These are phyloP conservation scores for Gossypium aridum DNA, from an alignment of 441 rosid genomes.

Conservation along the genomic window DNA sequence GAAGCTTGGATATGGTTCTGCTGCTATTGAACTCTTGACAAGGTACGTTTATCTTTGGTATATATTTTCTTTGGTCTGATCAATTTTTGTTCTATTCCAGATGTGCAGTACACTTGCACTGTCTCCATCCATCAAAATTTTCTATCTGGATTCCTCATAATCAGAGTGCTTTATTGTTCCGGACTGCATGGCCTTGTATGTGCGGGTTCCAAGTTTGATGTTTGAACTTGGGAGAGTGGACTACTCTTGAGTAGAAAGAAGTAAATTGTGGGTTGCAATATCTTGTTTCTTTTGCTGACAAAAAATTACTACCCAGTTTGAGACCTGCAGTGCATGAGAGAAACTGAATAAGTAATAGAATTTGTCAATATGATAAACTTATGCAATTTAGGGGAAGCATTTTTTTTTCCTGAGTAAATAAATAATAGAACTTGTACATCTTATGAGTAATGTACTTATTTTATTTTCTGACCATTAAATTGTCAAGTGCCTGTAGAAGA, in stretches of 20 bases:
- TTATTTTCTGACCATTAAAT: neutral
- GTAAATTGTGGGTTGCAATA: neutral
- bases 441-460: neutral
- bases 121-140: neutral
- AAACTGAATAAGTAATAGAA: neutral
- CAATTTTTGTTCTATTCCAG: slow-evolving; percentile 1
- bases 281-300: neutral
- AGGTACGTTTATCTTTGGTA: slow-evolving; percentile 42
- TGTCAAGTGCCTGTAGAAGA: slow-evolving; percentile 8
- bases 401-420: neutral
- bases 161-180: neutral
- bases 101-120: neutral
- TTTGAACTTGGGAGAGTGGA: neutral
- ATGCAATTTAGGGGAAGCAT: neutral
- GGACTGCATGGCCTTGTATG: neutral
- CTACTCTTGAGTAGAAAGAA: neutral
- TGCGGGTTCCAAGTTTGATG: neutral
- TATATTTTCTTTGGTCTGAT: neutral
- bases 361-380: neutral
- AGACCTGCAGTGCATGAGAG: neutral
- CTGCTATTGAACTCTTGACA: slow-evolving; percentile 77
- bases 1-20: slow-evolving; percentile 98
- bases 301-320: neutral
- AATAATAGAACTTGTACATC: neutral
- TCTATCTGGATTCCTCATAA: neutral